phyloP scores from a whole-genome alignment of 805 yeast species.

The Candida taoyuanica region DNA sequence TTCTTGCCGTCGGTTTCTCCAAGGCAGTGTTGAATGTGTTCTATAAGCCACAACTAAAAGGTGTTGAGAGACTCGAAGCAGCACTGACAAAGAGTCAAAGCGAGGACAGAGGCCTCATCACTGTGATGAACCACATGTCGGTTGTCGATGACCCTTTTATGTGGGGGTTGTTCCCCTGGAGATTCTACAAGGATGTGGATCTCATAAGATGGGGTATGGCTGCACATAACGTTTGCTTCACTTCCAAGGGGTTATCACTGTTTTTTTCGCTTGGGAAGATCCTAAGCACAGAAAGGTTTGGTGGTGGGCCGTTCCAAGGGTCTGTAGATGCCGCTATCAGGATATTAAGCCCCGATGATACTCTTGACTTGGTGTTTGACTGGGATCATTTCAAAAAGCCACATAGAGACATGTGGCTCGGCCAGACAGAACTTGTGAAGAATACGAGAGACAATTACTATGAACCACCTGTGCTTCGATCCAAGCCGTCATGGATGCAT shows the following conservation, averaged over 20 bases:
- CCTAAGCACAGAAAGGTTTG: conserved; percentile 82
- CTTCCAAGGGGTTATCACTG: conserved; percentile 40
- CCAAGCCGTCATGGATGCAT: conserved; percentile 84
- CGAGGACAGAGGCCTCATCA: conserved; percentile 73
- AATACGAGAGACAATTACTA: conserved; percentile 29
- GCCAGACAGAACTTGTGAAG: conserved; percentile 8
- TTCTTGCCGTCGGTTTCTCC: conserved; percentile 58
- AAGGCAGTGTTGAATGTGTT: conserved; percentile 55
- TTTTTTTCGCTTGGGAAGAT: conserved; percentile 89
- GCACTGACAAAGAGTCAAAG: conserved; percentile 58
- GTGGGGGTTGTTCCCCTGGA: conserved; percentile 82
- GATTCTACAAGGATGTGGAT: conserved; percentile 55
- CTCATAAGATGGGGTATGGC: conserved; percentile 91
- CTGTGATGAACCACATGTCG: conserved; percentile 92
- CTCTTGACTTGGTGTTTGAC: conserved; percentile 38
- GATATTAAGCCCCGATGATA: conserved; percentile 74
- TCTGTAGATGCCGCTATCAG: conserved; percentile 83
- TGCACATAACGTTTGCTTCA: conserved; percentile 87
- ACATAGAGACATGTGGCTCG: conserved; percentile 15
- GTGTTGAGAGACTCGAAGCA: conserved; percentile 57
- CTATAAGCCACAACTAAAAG: conserved; percentile 59
- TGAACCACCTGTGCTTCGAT: conserved; percentile 56
- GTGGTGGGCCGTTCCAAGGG: conserved; percentile 90
- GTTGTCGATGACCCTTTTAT: conserved; percentile 87
- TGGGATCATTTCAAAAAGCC: conserved; percentile 11